Conservation (phyloP, 208 protist genomes). For the Wallacemonas rigidus region DNA sequence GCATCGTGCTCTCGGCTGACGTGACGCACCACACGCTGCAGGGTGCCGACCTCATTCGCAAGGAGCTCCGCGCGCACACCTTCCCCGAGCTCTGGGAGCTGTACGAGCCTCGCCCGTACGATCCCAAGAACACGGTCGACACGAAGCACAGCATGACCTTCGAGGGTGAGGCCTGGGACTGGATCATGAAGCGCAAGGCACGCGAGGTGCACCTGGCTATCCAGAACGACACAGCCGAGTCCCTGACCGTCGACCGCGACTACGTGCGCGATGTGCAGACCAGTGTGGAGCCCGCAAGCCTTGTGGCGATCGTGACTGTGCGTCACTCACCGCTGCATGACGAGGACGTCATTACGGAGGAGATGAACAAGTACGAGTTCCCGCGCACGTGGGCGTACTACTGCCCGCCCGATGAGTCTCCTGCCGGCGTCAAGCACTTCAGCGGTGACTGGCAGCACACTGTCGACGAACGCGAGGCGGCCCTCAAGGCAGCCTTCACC, state of each 20-base stretch:
- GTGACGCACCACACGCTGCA: constrained; percentile 22
- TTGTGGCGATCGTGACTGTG: constrained; percentile 29
- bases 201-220: constrained; percentile 38
- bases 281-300: constrained; percentile 15
- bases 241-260: constrained; percentile 27
- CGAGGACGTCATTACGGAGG: constrained; percentile 33
- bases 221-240: constrained; percentile 38
- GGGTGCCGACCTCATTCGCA: constrained; percentile 26
- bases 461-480: constrained; percentile 20
- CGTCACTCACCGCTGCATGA: constrained; percentile 29
- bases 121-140: constrained; percentile 32
- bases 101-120: constrained; percentile 42
- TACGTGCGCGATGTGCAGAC: constrained; percentile 29
- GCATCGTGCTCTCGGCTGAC: constrained; percentile 21
- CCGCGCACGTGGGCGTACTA: constrained; percentile 55
- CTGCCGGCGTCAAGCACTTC: constrained; percentile 27
- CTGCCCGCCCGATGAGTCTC: constrained; percentile 30
- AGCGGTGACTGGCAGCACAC: constrained; percentile 30
- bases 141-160: constrained; percentile 32
- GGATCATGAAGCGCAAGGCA: constrained; percentile 30
- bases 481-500: constrained; percentile 38
- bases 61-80: constrained; percentile 30
- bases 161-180: constrained; percentile 41
- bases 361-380: constrained; percentile 38
- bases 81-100: constrained; percentile 52